Evolutionary conservation across 805 yeast genomes (phyloP), one percentile per base, ranked within the genome.

Genomic region (Nakazawaea pomicola): DNA sequence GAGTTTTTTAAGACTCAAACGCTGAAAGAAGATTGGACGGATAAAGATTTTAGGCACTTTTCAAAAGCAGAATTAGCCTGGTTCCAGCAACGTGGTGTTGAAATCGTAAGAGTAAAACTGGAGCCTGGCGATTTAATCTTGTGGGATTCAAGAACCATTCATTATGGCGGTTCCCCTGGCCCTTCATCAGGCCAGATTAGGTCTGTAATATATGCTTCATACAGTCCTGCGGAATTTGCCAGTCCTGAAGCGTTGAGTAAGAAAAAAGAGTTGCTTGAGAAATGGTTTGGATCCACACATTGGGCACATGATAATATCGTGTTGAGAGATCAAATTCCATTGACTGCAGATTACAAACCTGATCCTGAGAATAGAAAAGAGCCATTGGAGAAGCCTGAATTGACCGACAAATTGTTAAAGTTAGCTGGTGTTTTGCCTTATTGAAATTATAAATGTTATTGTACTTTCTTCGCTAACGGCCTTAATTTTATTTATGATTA

Each of bases 41-140:
- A 46, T 1, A 29, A 15, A 10, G 61, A 61, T 36, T 43, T 39
- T 39, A 46, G 40, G 32, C 15, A n/a, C 4, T 25, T 61, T 4
- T 28, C 54, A 4, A 9, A 11, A n/a, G 30, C 30, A 12, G 30
- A 28, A 11, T n/a, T 28, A n/a, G 30, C n/a, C 34, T 58, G 61
- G 61, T 58, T 59, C 31, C 25, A 47, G 16, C 45, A 45, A n/a
- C 46, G 48, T 19, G 62, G 62, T 14, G 51, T 56, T 35, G 57
- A 60, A 34, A 51, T 52, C 33, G 27, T 53, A 30, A 60, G 58
- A 47, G 45, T 60, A 4, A 45, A 52, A 12, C 58, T 54, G 27
- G 60, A 58, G 38, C 58, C 62, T 7, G 66, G 66, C 33, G 66
- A 61, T 46, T 45, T 60, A 40, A 57, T 61, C 28, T 28, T 61